A percentile compares a stretch with the other conserved stretches of the same genome.
Conservation (phyloP, 352 stramenopile genomes). For the Pythium biforme region DNA sequence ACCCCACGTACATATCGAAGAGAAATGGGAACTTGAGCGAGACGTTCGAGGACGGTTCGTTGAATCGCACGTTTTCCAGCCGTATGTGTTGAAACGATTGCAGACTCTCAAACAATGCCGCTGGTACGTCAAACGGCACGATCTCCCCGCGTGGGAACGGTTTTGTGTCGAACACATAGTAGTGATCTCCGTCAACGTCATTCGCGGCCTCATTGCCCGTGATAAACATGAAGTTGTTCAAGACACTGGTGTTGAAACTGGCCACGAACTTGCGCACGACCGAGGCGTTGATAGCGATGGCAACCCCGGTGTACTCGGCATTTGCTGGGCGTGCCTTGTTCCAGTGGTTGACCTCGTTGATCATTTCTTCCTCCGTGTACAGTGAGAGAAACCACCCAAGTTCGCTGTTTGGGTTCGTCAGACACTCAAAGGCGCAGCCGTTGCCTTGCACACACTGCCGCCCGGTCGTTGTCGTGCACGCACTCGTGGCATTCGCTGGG, state of each 20-base stretch:
- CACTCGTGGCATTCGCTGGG: neutral
- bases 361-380: neutral
- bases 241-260: neutral
- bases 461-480: neutral
- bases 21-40: neutral
- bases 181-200: neutral
- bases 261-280: neutral
- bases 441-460: neutral
- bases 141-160: neutral
- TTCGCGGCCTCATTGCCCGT: neutral
- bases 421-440: neutral
- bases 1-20: neutral
- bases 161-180: neutral
- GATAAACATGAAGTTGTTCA: neutral
- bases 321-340: neutral
- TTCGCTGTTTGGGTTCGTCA: neutral
- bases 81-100: neutral
- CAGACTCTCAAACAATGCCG: neutral
- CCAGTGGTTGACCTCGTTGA: neutral
- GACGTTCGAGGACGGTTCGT: neutral
- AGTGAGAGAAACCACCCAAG: neutral
- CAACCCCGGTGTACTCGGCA: no score
- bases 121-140: neutral
- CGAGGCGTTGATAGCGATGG: neutral
- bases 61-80: neutral